A percentile compares a stretch with the other conserved stretches of the same genome.
Evolutionary conservation across 1,284 basidiomycete genomes (phyloP).

Genomic region (Fomitopsis betulina): DNA sequence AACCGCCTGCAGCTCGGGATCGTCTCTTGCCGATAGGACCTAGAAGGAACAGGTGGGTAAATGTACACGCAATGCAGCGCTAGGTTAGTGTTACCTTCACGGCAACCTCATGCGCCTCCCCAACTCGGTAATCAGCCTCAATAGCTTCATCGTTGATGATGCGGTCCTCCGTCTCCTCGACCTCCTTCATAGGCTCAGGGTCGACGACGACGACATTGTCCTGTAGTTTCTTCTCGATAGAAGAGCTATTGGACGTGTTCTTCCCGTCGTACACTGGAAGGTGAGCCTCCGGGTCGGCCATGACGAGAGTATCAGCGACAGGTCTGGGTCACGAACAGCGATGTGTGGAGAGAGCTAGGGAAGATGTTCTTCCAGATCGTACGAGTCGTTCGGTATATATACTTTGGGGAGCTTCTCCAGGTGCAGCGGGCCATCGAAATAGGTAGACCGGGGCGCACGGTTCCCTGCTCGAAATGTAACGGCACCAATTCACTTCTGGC

Average conservation of each 20-base stretch:
- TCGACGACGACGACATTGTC: constrained; percentile 5
- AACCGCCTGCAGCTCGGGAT: constrained; percentile 30
- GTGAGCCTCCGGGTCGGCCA: constrained; percentile 5
- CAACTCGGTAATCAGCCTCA: constrained; percentile 29
- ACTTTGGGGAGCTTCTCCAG: neutral
- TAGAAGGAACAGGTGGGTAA: constrained; percentile 5
- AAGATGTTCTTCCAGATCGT: neutral
- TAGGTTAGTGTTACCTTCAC: constrained; percentile 33
- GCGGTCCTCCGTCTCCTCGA: constrained; percentile 34
- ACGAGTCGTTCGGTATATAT: neutral
- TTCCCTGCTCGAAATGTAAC: neutral
- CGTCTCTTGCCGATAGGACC: constrained; percentile 35
- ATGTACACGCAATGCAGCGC: no score
- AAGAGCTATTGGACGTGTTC: constrained; percentile 1
- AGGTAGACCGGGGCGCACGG: neutral
- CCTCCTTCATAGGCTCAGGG: constrained; percentile 22
- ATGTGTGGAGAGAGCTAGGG: neutral
- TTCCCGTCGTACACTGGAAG: constrained; percentile 10
- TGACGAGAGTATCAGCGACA: no score
- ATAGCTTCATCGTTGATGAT: constrained; percentile 28
- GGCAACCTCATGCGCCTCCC: constrained; percentile 32
- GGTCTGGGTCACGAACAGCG: neutral
- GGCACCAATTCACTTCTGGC: neutral
- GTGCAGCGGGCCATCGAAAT: neutral
- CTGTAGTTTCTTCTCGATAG: constrained; percentile 4